Evolutionary conservation across 495 filamentous ascomycete species (phyloP).

Genomic region (Neurospora cerealis): DNA sequence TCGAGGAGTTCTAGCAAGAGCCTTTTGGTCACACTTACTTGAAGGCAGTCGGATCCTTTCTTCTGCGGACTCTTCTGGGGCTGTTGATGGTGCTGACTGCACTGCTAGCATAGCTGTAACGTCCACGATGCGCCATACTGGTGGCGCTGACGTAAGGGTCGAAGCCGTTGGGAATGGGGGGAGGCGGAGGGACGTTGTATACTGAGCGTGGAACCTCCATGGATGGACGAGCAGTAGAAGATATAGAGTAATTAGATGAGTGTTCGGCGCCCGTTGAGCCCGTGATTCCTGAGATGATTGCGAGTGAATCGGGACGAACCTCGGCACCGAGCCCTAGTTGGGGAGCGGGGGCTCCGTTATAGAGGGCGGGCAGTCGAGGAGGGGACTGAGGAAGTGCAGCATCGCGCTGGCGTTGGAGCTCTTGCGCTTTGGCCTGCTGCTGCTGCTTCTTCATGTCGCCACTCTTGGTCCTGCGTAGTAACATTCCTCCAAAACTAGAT

Average conservation of each 20-base stretch:
- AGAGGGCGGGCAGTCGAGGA: slow-evolving; percentile 72
- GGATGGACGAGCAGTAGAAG: slow-evolving; percentile 32
- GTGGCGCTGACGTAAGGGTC: slow-evolving; percentile 76
- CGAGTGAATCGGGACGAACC: slow-evolving; percentile 52
- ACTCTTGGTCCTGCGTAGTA: slow-evolving; percentile 76
- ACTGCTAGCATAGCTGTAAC: slow-evolving; percentile 94
- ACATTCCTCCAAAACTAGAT: slow-evolving; percentile 45
- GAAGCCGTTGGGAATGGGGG: slow-evolving; percentile 43
- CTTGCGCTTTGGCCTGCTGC: slow-evolving; percentile 47
- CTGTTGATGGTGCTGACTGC: slow-evolving; percentile 88
- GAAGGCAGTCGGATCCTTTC: slow-evolving; percentile 95
- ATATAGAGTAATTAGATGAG: slow-evolving; percentile 15
- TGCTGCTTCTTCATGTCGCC: slow-evolving; percentile 66
- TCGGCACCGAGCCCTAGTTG: slow-evolving; percentile 59
- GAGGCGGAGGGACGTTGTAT: slow-evolving; percentile 32
- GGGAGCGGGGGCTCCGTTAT: slow-evolving; percentile 46
- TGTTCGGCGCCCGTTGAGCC: slow-evolving; percentile 19
- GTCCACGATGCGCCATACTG: slow-evolving; percentile 95
- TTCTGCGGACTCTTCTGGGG: slow-evolving; percentile 79
- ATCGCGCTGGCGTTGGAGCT: slow-evolving; percentile 56
- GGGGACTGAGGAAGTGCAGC: slow-evolving; percentile 59
- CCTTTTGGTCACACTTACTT: slow-evolving; percentile 56
- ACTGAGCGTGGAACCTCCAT: slow-evolving; percentile 32
- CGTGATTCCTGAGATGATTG: slow-evolving; percentile 46
- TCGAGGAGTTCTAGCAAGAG: not conserved